Evolutionary conservation across 192 early-diverging fungal genomes (phyloP).

Genomic region (Phycomyces blakesleeanus): DNA sequence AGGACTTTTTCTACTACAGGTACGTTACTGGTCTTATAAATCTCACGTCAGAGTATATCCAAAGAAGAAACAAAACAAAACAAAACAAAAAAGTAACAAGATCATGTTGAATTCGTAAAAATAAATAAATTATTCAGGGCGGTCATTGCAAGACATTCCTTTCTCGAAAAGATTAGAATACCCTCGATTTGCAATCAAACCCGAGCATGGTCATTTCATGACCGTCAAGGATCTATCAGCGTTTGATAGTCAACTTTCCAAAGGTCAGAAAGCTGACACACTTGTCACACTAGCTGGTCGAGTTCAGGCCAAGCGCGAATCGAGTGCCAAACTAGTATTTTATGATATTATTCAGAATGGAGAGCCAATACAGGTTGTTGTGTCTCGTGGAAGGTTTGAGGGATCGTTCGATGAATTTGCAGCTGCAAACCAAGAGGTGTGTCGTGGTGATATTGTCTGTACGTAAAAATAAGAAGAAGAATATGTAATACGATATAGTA

Average conservation of each 20-base stretch:
- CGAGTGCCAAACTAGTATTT: slow-evolving; percentile 71
- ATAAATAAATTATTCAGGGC: too few species aligned
- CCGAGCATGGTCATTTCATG: slow-evolving; percentile 18
- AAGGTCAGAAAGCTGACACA: slow-evolving; percentile 11
- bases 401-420: slow-evolving; percentile 43
- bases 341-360: slow-evolving; percentile 63
- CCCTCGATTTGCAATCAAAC: slow-evolving; percentile 9
- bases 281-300: slow-evolving; percentile 47
- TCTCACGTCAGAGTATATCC: too few species aligned
- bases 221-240: slow-evolving; percentile 14
- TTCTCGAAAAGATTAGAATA: background rate
- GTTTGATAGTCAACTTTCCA: background rate
- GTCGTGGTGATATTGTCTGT: slow-evolving; percentile 65
- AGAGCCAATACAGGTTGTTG: slow-evolving; percentile 60
- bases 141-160: too few species aligned
- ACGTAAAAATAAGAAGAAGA: too few species aligned
- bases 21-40: too few species aligned
- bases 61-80: too few species aligned
- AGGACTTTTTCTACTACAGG: too few species aligned
- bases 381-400: slow-evolving; percentile 43
- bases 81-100: too few species aligned
- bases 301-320: slow-evolving; percentile 63
- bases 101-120: too few species aligned
- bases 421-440: slow-evolving; percentile 39
- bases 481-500: too few species aligned